Conservation (phyloP, 108 stramenopile genomes). For the Nannochloropsis oceanica region DNA sequence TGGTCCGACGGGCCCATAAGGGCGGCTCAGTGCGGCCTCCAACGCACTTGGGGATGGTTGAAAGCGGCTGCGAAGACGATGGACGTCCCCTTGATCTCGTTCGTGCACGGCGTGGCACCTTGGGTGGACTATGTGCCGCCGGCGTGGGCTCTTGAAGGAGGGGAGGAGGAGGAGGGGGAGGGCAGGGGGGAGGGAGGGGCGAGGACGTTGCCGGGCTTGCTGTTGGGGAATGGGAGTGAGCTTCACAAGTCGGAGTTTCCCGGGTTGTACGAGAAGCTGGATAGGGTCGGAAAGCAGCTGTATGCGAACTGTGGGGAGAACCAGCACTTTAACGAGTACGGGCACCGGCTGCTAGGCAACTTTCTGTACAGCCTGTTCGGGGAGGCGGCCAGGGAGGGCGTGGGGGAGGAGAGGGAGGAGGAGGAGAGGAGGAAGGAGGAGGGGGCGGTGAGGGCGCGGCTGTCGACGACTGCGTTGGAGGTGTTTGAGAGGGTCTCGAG, state of each 20-base stretch:
- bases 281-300: not conserved
- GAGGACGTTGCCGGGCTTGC: not conserved
- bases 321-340: not conserved
- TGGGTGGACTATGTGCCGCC: not conserved
- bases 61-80: not conserved
- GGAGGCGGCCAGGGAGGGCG: not conserved
- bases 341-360: not conserved
- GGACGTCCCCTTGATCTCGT: not conserved
- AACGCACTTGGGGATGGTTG: not conserved
- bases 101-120: not conserved
- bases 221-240: not conserved
- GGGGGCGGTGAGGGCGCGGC: not conserved
- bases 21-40: not conserved
- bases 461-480: not conserved
- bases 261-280: not conserved
- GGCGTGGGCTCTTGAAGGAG: not conserved
- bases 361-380: not conserved
- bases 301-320: not conserved
- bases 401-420: not conserved
- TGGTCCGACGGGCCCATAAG: not conserved
- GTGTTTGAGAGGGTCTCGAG: not conserved
- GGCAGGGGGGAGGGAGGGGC: not conserved
- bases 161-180: no score
- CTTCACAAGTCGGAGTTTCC: not conserved
- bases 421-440: not conserved